Conservation (phyloP, 306 rosid genomes). For the Hippophae rhamnoides region DNA sequence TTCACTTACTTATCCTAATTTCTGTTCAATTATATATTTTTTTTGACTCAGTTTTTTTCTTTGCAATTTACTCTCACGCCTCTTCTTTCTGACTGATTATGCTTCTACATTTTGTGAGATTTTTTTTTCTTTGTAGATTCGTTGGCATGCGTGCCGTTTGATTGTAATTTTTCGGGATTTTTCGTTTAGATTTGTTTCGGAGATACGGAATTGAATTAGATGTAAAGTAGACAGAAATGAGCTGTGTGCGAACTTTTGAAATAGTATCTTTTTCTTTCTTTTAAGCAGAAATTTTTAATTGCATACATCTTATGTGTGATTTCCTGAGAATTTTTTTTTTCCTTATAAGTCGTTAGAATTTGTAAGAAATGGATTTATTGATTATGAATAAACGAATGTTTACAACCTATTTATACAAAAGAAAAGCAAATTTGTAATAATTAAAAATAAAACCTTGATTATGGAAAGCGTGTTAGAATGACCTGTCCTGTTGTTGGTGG, state of each 20-base stretch:
- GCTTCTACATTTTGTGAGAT: slow-evolving; percentile 19
- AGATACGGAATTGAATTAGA: neutral
- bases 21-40: neutral
- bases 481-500: no score
- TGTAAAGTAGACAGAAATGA: neutral
- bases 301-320: neutral
- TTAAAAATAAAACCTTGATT: no score
- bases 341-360: neutral
- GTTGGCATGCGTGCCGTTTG: slow-evolving; percentile 6
- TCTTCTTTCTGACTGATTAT: neutral
- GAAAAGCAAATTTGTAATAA: no score
- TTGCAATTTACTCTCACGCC: neutral
- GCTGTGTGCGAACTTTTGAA: no score
- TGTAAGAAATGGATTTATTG: no score
- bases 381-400: no score
- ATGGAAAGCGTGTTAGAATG: no score
- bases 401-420: no score
- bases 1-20: neutral
- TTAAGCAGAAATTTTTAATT: neutral
- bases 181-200: neutral
- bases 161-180: neutral
- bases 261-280: neutral
- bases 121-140: neutral
- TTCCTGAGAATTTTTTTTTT: neutral
- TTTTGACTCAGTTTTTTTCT: neutral